Base-by-base conservation (phyloP, 164 flowering plant species). In the Vitis rupestris region DNA sequence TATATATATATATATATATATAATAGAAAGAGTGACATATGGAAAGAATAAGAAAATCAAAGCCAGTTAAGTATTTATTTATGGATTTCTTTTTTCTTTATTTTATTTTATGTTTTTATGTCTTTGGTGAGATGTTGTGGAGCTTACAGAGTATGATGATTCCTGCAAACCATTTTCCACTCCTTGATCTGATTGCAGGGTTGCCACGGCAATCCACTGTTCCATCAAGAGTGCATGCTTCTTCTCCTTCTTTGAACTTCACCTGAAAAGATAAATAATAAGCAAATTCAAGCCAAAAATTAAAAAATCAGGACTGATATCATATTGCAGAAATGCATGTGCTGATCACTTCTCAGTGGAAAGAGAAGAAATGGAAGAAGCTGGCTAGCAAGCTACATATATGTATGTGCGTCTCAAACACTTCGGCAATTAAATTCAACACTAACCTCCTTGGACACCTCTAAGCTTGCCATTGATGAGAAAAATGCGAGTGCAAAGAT, bases 131-230 rank as follows among this genome's bases (percentile, higher is more conserved):
- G 27, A 23, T 23, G 27, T 23, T 23, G 27, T 23, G 9, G 16
- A 47, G 31, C 85, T 82, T 86, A 95, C 99, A 75, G 27, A 95
- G 91, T 8, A 95, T 80, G 74, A 93, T 75, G 64, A 66, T 76
- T 69, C 94, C 98, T 65, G 99, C 91, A 51, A 69, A 52, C 98
- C 97, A 95, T 67, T 77, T 64, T 31, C 99, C 99, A 71, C 84
- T 88, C 71, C 72, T 85, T 9, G 44, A 57, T 70, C 86, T 78
- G 66, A 88, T 78, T 5, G 99, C 96, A 4, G 92, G 97, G 1
- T 72, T 78, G n/a, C 98, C 98, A 60, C 80, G 81, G 62, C 82
- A 71, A 73, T 95, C 93, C 3, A 90, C 91, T 13, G 86, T 81
- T 23, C 99, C 97, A 79, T 95, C 99, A 44, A 81, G 84, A 15